Conservation (phyloP, 2,329 filamentous ascomycete species). For the Fusarium brachygibbosum region DNA sequence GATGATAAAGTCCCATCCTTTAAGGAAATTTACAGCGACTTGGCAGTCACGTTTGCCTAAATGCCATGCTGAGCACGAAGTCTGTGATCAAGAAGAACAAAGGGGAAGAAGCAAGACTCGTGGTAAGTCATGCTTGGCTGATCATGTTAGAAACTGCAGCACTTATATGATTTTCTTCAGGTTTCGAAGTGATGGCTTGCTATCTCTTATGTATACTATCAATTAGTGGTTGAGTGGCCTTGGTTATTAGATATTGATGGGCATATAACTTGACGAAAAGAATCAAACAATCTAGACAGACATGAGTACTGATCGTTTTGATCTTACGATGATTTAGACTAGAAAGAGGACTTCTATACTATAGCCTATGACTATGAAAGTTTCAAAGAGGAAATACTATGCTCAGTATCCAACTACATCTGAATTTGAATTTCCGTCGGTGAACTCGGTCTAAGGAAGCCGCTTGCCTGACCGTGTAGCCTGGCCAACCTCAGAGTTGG, state of each 20-base stretch:
- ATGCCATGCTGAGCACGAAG: neutral
- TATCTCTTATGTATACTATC: neutral
- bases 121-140: neutral
- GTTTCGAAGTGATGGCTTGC: neutral
- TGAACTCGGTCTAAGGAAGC: slow-evolving; percentile 62
- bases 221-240: too few species aligned
- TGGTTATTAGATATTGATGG: neutral
- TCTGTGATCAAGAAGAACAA: too few species aligned
- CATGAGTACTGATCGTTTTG: neutral
- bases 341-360: neutral
- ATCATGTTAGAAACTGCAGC: neutral
- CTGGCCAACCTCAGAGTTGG: slow-evolving; percentile 71
- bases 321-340: neutral
- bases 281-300: neutral
- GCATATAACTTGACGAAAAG: neutral
- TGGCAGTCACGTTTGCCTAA: neutral
- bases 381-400: neutral
- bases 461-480: slow-evolving; percentile 72
- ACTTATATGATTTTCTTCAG: neutral
- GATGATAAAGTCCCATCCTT: neutral
- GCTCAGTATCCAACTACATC: neutral
- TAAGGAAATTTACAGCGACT: neutral
- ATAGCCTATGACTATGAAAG: neutral
- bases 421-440: neutral
- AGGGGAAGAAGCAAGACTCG: too few species aligned